These are phyloP conservation scores for Akebia trifoliata DNA, from an alignment of 164 flowering plant species.

Conservation along the genomic window DNA sequence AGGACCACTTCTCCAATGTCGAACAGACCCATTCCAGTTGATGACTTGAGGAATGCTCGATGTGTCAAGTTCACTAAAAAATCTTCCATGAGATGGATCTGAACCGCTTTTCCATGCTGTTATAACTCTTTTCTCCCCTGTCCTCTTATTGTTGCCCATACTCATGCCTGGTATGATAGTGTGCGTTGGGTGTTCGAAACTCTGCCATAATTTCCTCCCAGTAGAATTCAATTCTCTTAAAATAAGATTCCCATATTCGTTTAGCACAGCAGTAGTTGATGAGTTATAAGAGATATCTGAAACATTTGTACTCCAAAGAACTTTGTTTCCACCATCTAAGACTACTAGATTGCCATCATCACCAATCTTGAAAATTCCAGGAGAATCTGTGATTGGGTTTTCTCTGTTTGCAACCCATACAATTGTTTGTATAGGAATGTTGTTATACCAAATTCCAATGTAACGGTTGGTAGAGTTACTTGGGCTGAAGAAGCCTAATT, in stretches of 20 bases:
- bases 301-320: constrained; percentile 13
- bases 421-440: background rate
- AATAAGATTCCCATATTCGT: constrained; percentile 18
- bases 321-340: constrained; percentile 6
- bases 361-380: constrained; percentile 9
- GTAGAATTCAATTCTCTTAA: background rate
- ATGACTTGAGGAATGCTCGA: constrained; percentile 9
- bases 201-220: constrained; percentile 18
- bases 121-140: background rate
- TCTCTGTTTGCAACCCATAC: constrained; percentile 17
- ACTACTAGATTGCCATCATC: constrained; percentile 10
- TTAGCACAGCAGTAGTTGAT: constrained; percentile 4
- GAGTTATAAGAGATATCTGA: background rate
- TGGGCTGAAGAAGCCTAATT: constrained; percentile 15
- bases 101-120: constrained; percentile 16
- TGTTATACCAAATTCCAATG: constrained; percentile 11
- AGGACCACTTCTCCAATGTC: background rate
- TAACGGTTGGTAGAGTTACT: constrained; percentile 10
- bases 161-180: constrained; percentile 15
- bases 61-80: constrained; percentile 1
- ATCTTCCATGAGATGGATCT: constrained; percentile 25
- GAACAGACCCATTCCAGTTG: background rate
- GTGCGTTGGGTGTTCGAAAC: constrained; percentile 19
- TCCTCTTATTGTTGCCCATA: background rate
- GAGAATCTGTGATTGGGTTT: constrained; percentile 5